Conservation (phyloP, 2,329 filamentous ascomycete species). For the Monilinia vaccinii-corymbosi region DNA sequence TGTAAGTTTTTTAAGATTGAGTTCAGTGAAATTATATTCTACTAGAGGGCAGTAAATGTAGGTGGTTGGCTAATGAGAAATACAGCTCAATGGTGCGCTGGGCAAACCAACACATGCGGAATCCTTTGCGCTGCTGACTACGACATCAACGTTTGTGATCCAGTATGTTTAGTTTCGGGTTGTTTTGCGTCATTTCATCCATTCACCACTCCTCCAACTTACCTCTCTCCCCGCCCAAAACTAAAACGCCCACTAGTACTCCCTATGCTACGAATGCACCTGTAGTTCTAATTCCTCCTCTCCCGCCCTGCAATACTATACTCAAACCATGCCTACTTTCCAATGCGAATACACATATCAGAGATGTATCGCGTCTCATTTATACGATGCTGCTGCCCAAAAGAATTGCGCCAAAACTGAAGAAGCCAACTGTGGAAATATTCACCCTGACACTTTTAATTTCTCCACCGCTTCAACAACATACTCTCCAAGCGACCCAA, state of each 20-base stretch:
- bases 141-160: conserved; percentile 39
- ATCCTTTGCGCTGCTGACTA: conserved; percentile 45
- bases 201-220: background rate
- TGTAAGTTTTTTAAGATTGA: background rate
- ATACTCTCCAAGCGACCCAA: background rate
- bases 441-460: conserved; percentile 13
- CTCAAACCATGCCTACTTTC: conserved; percentile 49
- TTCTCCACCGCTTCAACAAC: background rate
- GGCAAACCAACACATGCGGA: conserved; percentile 50
- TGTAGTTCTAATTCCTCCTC: conserved; percentile 43
- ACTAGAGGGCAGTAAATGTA: background rate
- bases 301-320: conserved; percentile 47
- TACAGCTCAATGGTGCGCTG: conserved; percentile 46
- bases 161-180: conserved; percentile 36
- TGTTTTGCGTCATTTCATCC: background rate
- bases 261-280: conserved; percentile 46
- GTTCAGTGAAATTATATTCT: background rate
- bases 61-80: background rate
- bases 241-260: conserved; percentile 30
- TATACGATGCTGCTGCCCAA: conserved; percentile 37
- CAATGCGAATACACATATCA: conserved; percentile 45
- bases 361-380: conserved; percentile 37
- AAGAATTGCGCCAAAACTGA: conserved; percentile 35
- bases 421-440: conserved; percentile 41
- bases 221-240: background rate